These are phyloP conservation scores for Fusarium sp. DNA, from an alignment of 2,329 filamentous ascomycete genomes.

Conservation along the genomic window DNA sequence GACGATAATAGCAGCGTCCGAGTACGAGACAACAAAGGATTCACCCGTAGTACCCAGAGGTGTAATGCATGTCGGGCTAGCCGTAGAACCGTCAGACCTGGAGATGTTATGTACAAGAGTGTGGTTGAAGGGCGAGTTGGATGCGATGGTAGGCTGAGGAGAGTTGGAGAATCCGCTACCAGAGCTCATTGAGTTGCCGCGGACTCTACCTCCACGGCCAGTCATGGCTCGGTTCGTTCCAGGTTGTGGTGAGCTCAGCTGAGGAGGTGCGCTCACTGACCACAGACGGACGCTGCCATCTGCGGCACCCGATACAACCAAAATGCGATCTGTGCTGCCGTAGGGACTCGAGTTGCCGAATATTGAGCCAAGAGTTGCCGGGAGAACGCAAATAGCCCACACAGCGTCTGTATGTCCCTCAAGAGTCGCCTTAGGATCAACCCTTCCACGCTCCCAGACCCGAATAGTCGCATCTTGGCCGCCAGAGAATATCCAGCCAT, in stretches of 20 bases:
- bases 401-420: slow-evolving; percentile 96
- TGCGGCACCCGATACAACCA: slow-evolving; percentile 91
- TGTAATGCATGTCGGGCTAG: slow-evolving; percentile 93
- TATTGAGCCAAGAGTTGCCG: slow-evolving; percentile 83
- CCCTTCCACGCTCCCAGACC: slow-evolving; percentile 94
- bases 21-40: slow-evolving; percentile 93
- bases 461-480: slow-evolving; percentile 94
- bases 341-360: slow-evolving; percentile 83
- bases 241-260: slow-evolving; percentile 84
- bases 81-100: slow-evolving; percentile 73
- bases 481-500: slow-evolving; percentile 98
- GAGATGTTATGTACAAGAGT: slow-evolving; percentile 90
- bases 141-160: slow-evolving; percentile 89
- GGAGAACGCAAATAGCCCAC: slow-evolving; percentile 94
- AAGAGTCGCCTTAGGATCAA: slow-evolving; percentile 94
- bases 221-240: slow-evolving; percentile 71
- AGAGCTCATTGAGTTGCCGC: slow-evolving; percentile 94
- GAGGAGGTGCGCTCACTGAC: slow-evolving; percentile 93
- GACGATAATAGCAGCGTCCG: slow-evolving; percentile 89
- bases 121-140: slow-evolving; percentile 87
- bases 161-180: slow-evolving; percentile 92
- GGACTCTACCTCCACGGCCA: slow-evolving; percentile 78
- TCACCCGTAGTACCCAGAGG: slow-evolving; percentile 86
- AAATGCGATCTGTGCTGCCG: slow-evolving; percentile 86
- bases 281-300: slow-evolving; percentile 94